Base-by-base conservation (phyloP, 345 rosid genomes). In the Boechera divaricarpa region DNA sequence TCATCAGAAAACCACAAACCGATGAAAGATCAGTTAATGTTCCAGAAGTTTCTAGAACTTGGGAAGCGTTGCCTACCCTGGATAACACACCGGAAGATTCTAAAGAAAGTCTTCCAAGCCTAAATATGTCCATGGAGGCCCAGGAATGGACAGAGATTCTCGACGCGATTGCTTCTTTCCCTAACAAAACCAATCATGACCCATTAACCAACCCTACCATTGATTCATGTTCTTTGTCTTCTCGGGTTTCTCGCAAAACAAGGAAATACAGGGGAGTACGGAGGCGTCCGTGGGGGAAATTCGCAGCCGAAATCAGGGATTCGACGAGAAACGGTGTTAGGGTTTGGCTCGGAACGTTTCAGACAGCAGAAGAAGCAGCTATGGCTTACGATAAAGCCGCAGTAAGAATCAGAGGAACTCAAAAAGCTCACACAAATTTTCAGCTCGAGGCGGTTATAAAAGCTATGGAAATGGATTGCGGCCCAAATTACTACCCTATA, bases 341-440 rank as follows among this genome's bases (percentile, higher is more conserved):
- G 32, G 90, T 87, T 71, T 94, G 97, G 97, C 94, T 94, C 0
- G 97, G 98, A 73, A 93, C 98, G 6, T 93, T 91, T 52, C 83
- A 82, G 6, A 90, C 96, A 0, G 96, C 96, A 11, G 98, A 94
- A 65, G 91, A 87, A 80, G 97, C 98, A 1, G 98, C 98, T 18
- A 72, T 89, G 87, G 97, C 96, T 45, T 93, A 93, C 53, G 98
- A 93, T 67, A 90, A 87, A 81, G 98, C 98, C 54, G 96, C 96
- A 9, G 81, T 93, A 60, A 86, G 84, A 79, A 93, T 90, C 1
- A 82, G 98, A 83, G 98, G 97, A 4, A 63, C 84, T 5, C 52
- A 38, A 26, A 89, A 84, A 61, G 90, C 96, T 29, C 74, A 74
- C 74, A 91, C 93, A 2, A 91, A 91, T 71, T 94, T 94, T 82